phyloP scores from a whole-genome alignment of 805 yeast species.

The Lipomyces spencermartinsiae region DNA sequence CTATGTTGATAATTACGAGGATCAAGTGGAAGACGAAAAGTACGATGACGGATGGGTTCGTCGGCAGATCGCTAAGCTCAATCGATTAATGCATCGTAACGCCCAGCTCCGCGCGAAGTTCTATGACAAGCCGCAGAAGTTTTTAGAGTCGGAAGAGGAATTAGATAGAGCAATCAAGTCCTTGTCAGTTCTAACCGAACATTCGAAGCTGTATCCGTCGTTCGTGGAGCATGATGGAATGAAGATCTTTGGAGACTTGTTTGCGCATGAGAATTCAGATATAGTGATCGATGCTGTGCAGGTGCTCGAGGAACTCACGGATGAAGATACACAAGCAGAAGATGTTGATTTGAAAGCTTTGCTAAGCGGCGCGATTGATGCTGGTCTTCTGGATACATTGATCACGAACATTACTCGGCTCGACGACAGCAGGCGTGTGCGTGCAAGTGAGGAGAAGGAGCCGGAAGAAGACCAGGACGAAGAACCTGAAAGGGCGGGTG shows the following conservation, averaged over 20 bases:
- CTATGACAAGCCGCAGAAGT: constrained; percentile 35
- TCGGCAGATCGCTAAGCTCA: constrained; percentile 28
- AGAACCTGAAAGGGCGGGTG: constrained; percentile 36
- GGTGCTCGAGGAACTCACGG: constrained; percentile 36
- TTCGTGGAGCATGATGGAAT: constrained; percentile 29
- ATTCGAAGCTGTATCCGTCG: constrained; percentile 31
- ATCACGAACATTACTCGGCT: constrained; percentile 28
- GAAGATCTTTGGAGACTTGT: constrained; percentile 14
- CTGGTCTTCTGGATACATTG: constrained; percentile 27
- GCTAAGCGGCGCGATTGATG: constrained; percentile 22
- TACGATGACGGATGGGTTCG: constrained; percentile 32
- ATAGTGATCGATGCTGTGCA: constrained; percentile 37
- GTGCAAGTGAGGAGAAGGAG: constrained; percentile 17
- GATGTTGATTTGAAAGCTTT: constrained; percentile 24
- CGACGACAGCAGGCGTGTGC: constrained; percentile 21
- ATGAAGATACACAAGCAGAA: constrained; percentile 31
- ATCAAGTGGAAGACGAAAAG: constrained; percentile 17
- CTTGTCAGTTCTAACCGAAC: constrained; percentile 33
- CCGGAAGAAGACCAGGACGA: constrained; percentile 11
- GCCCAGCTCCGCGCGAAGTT: constrained; percentile 35
- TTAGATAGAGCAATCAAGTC: constrained; percentile 30
- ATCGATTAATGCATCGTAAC: constrained; percentile 31
- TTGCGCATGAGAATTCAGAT: constrained; percentile 39
- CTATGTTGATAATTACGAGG: constrained; percentile 33
- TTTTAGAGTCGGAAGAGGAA: constrained; percentile 39